Evolutionary conservation across 768 basidiomycete species (phyloP), one percentile per base, ranked within the genome.

Genomic region (Lentinula edodes): DNA sequence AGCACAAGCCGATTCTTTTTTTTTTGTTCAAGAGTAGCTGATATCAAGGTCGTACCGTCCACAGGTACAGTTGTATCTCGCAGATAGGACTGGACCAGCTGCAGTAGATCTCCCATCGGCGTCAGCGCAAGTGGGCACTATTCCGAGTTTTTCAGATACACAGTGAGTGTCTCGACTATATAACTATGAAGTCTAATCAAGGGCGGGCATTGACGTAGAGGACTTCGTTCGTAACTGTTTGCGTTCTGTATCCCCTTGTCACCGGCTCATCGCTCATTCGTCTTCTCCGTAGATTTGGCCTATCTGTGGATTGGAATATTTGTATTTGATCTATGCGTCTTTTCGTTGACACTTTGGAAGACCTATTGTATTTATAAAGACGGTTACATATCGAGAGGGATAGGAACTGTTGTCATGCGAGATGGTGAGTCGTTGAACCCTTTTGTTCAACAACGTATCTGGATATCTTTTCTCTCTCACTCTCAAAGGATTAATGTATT

Each of bases 261-360:
- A 16, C 23, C 2, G 23, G 23, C 23, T 23, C 23, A 2, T 23
- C 23, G 23, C 23, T 39, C 10, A 20, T 8, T 38, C 0, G 13
- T 13, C 34, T 48, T 13, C 34, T 48, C n/a, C 16, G 13, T 35
- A 60, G 59, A 60, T 28, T 52, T 51, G 0, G 50, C 38, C 1
- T 50, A 50, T 41, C 16, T 60, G 10, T 60, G 59, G 59, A 35
- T 60, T 34, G 59, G 59, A 10, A 23, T 60, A 20, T 46, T 52
- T 16, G 16, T 52, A 5, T 16, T 60, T 16, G 59, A 60, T 28
- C 18, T 60, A 7, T 38, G 28, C 6, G 48, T 60, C n/a, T 52
- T 60, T 20, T 16, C 20, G 13, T 38, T 60, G 32, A 60, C 59
- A 7, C 59, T 60, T 20, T 36, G 36, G 50, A 60, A 60, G 48